phyloP scores from a whole-genome alignment of 164 flowering plant genomes.

The Magnolia kwangsiensis region DNA sequence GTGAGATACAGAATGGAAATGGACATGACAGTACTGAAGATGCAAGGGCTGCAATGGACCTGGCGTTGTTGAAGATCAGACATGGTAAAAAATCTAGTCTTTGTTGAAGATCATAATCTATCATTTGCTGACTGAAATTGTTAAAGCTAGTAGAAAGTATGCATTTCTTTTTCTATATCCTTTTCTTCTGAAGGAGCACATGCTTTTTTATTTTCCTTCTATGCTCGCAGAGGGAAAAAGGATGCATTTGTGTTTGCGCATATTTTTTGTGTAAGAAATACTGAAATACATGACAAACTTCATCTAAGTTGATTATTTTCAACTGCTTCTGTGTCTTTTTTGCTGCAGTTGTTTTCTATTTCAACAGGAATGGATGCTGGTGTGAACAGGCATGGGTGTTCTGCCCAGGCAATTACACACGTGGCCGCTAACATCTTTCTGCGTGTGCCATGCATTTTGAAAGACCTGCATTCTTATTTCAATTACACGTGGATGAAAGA shows the following conservation, averaged over 20 bases:
- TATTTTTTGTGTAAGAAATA: too few relatives aligned
- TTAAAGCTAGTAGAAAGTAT: background rate
- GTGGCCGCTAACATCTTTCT: background rate
- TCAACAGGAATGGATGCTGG: too few relatives aligned
- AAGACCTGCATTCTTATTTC: too few relatives aligned
- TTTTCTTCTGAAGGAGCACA: background rate
- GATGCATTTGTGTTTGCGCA: too few relatives aligned
- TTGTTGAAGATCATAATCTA: background rate
- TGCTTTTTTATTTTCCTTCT: background rate
- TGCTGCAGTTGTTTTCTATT: too few relatives aligned
- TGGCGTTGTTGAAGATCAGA: constrained; percentile 73
- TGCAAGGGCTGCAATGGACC: constrained; percentile 93
- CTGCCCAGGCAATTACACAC: background rate
- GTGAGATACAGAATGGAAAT: constrained; percentile 67
- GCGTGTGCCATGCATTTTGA: background rate
- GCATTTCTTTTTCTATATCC: background rate
- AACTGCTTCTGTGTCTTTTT: too few relatives aligned
- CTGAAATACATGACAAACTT: too few relatives aligned
- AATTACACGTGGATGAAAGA: too few relatives aligned
- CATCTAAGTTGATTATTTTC: too few relatives aligned
- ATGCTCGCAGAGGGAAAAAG: background rate
- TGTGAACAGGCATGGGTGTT: too few relatives aligned
- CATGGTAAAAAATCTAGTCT: constrained; percentile 51
- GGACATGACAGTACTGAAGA: constrained; percentile 98
- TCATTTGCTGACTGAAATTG: background rate